Evolutionary conservation across 345 rosid species (phyloP), one percentile per base, ranked within the genome.

Genomic region (Pelargonium nanum): DNA sequence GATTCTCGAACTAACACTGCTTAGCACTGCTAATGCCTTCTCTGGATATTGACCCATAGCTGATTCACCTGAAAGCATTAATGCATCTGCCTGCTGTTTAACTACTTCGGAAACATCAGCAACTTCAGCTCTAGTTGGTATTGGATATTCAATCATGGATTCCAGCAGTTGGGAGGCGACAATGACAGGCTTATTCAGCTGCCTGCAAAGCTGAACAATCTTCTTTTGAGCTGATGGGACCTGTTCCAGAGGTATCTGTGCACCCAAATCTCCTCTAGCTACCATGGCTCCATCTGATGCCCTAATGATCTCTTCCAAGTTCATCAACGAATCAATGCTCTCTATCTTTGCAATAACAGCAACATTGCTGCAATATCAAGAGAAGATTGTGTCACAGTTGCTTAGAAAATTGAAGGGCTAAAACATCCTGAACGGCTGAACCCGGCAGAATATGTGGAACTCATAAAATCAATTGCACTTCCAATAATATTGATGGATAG

Each of bases 251-350:
- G 98, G 98, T 67, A 88, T 88, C 85, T 93, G 99, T 68, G 99
- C 99, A 68, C 97, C 99, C 60, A 93, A 70, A 70, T 93, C 99
- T 23, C 96, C 99, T 83, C 99, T 89, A 40, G 99, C 99, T 23
- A 93, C 99, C 99, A 93, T 93, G 70, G 99, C 99, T 70, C 99
- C 99, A 77, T 90, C 97, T 56, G 99, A 90, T 66, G 95, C 93
- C 69, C 23, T 75, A 53, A 90, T 76, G 55, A 94, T 94, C 62
- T 86, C 96, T 78, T 90, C 93, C 80, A 94, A 81, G 75, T 88
- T 94, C 71, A 62, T 85, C 68, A 94, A 66, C 2, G 99, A 94
- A 69, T 90, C 97, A 19, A 87, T 77, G 65, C 99, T 94, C 78
- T 94, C 97, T 53, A 94, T 90, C 81, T 94, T 94, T 59, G 97